These are phyloP conservation scores for Zopfia rhizophila DNA, from an alignment of 2,329 filamentous ascomycete species.

Conservation along the genomic window DNA sequence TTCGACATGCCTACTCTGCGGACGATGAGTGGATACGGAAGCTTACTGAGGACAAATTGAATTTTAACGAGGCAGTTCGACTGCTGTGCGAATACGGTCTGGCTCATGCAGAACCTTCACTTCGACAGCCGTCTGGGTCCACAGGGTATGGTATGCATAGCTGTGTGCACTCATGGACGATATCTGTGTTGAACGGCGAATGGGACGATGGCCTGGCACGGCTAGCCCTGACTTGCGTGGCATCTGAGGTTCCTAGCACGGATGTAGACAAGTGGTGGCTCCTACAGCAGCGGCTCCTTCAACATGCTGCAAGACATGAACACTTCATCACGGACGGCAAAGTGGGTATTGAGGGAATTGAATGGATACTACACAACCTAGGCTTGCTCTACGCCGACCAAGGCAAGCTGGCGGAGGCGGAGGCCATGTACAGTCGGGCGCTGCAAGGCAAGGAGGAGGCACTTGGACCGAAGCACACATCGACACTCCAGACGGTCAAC, in stretches of 20 bases:
- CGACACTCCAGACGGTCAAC: no score
- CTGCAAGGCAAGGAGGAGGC: slow-evolving; percentile 20
- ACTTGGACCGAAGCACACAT: slow-evolving; percentile 15
- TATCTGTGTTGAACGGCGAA: slow-evolving; percentile 35
- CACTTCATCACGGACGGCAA: slow-evolving; percentile 19
- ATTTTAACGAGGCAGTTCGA: slow-evolving; percentile 39
- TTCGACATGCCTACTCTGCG: slow-evolving; percentile 30
- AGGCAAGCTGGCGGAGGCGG: slow-evolving; percentile 18
- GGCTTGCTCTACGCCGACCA: slow-evolving; percentile 24
- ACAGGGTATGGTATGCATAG: slow-evolving; percentile 47
- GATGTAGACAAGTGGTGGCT: slow-evolving; percentile 26
- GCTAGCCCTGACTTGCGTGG: slow-evolving; percentile 29
- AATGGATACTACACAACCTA: slow-evolving; percentile 28
- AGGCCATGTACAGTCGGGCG: slow-evolving; percentile 16
- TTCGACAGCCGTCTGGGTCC: slow-evolving; percentile 17
- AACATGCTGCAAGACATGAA: slow-evolving; percentile 20
- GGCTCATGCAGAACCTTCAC: slow-evolving; percentile 30
- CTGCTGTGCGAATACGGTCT: slow-evolving; percentile 44
- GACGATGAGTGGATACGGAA: slow-evolving; percentile 33
- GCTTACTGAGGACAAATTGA: slow-evolving; percentile 34
- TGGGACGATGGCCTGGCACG: slow-evolving; percentile 23
- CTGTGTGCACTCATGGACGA: slow-evolving; percentile 49
- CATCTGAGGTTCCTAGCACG: slow-evolving; percentile 22
- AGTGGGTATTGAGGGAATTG: slow-evolving; percentile 18
- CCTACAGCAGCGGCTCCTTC: slow-evolving; percentile 27